phyloP scores from a whole-genome alignment of 2,329 filamentous ascomycete species.

The Cladosporium sp. region DNA sequence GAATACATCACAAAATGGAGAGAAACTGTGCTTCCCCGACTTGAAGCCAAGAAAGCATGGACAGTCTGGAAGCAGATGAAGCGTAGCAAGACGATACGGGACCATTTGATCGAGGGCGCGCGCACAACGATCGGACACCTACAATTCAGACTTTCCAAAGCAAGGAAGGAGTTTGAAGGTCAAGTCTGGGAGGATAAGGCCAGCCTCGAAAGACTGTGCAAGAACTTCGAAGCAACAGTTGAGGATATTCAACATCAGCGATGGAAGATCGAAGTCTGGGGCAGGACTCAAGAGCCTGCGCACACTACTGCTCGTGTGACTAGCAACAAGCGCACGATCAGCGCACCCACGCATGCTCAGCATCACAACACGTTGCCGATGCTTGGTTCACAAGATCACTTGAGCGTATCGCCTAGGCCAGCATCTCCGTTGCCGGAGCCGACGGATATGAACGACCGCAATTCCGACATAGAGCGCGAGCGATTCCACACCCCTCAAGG shows the following conservation, averaged over 20 bases:
- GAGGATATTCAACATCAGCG: conserved; percentile 57
- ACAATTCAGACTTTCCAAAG: conserved; percentile 56
- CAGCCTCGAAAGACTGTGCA: conserved; percentile 57
- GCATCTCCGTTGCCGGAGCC: neutral
- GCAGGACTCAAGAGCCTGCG: conserved; percentile 31
- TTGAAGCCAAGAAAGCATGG: conserved; percentile 59
- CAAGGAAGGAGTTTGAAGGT: conserved; percentile 54
- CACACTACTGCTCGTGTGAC: conserved; percentile 17
- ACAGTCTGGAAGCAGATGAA: conserved; percentile 62
- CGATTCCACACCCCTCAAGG: conserved; percentile 24
- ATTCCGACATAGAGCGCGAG: conserved; percentile 19
- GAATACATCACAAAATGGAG: conserved; percentile 50
- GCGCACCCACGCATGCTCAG: neutral
- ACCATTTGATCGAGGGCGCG: conserved; percentile 48
- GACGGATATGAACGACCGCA: neutral
- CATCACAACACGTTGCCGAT: neutral
- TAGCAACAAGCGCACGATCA: neutral
- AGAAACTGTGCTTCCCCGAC: conserved; percentile 52
- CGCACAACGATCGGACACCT: conserved; percentile 46
- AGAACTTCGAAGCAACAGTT: conserved; percentile 64
- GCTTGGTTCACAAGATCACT: conserved; percentile 24
- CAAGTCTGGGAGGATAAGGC: conserved; percentile 43
- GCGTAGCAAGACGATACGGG: conserved; percentile 40
- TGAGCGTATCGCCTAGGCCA: conserved; percentile 28
- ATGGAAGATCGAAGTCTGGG: conserved; percentile 49